Base-by-base conservation (phyloP, 1,284 basidiomycete species). In the Ganoderma boninense region DNA sequence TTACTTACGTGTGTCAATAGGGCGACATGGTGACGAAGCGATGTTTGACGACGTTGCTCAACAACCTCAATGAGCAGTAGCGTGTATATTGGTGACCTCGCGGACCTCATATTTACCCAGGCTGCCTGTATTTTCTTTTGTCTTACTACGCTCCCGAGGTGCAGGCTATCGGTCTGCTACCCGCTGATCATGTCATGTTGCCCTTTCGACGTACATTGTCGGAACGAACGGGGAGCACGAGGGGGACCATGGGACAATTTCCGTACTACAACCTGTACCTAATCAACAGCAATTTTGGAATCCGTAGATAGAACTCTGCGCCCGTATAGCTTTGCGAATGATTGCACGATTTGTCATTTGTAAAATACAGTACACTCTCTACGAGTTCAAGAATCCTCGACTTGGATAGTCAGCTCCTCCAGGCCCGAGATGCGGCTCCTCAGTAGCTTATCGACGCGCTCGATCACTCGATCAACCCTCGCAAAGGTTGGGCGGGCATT, bases 21-120 rank as follows among this genome's bases (percentile, higher is more conserved):
- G 96, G 96, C 65, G 97, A 98, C 79, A 95, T 97, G 90, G 96
- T 97, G 74, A 97, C 96, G 44, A 97, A 97, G 84, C 91, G 97
- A 77, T 99, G 97, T 83, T 88, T 99, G 72, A 96, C 96, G 42
- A 99, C 97, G 35, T 88, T 99, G 56, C 88, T 99, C 74, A 93
- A 95, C 82, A 99, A 99, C 81, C 88, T 99, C 74, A 92, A 90
- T 73, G 92, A 94, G 70, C 74, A 73, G 69, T 76, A 71, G 68
- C 60, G 65, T 57, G 64, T 64, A 46, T 65, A 68, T 63, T 29
- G 52, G 64, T 49, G 26, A 59, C 64, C 68, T 56, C 60, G 64
- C 59, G 73, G 71, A 74, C 73, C 56, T 68, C 20, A 23, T 68
- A 70, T 71, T 71, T 66, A 68, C 69, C 68, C 71, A 65, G 64